Conservation (phyloP, 345 rosid species). For the Rhizophora apiculata region DNA sequence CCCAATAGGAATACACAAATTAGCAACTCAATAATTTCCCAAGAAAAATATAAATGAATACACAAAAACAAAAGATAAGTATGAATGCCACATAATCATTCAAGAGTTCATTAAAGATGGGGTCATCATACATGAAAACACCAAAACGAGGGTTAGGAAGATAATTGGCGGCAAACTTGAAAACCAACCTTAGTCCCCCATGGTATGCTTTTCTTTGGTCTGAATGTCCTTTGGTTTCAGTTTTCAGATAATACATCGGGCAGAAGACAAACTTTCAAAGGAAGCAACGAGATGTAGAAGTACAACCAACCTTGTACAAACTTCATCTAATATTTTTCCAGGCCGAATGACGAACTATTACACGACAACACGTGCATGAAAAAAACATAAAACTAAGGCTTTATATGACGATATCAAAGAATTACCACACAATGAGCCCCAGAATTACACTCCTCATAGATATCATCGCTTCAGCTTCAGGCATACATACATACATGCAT, state of each 20-base stretch:
- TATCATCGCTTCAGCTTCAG: too few species aligned
- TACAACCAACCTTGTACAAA: background rate
- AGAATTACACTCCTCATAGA: too few species aligned
- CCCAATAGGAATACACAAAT: background rate
- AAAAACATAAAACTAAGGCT: too few species aligned
- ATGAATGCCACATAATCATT: background rate
- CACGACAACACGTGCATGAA: too few species aligned
- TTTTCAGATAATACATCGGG: constrained; percentile 17
- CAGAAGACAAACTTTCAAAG: constrained; percentile 11
- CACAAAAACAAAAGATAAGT: background rate
- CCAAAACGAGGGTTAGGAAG: background rate
- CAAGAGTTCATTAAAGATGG: background rate
- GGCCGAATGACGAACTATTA: too few species aligned
- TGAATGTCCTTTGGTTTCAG: constrained; percentile 96
- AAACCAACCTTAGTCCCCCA: constrained; percentile 91
- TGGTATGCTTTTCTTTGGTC: constrained; percentile 98
- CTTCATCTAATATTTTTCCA: background rate
- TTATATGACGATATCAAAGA: too few species aligned
- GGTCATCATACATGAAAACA: background rate
- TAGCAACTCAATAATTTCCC: background rate
- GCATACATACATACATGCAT: too few species aligned
- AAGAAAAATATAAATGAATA: background rate
- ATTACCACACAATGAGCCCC: too few species aligned
- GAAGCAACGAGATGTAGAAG: background rate
- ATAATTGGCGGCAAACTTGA: background rate